Evolutionary conservation across 106 monocot species (phyloP).

Genomic region (Dendrobium chrysotoxum): DNA sequence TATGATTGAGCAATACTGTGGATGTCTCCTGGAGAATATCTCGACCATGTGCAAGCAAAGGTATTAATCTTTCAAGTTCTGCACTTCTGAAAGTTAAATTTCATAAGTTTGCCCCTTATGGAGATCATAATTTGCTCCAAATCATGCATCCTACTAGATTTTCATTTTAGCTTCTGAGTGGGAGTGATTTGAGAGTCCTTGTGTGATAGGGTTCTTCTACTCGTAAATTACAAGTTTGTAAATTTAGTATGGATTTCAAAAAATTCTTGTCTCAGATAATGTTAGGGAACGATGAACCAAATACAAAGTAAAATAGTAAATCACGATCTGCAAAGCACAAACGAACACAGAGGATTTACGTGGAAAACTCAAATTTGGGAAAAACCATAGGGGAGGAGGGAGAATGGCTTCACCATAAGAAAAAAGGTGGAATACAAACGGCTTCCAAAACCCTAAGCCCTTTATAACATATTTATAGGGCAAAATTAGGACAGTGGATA

Average conservation of each 20-base stretch:
- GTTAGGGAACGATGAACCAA: too few relatives aligned
- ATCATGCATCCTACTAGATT: background rate
- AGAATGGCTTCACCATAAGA: too few relatives aligned
- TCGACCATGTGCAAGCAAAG: slow-evolving; percentile 50
- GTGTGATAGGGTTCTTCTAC: background rate
- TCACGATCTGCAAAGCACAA: too few relatives aligned
- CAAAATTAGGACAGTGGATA: too few relatives aligned
- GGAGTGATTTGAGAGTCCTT: background rate
- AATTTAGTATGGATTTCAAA: too few relatives aligned
- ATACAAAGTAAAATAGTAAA: too few relatives aligned
- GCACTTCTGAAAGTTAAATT: background rate
- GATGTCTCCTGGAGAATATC: slow-evolving; percentile 34
- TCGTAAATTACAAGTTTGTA: background rate
- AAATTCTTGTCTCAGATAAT: background rate
- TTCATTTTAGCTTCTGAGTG: background rate
- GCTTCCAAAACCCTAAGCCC: too few relatives aligned
- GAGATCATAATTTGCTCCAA: background rate
- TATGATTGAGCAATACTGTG: slow-evolving; percentile 60
- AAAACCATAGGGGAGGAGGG: too few relatives aligned
- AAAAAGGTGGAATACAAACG: too few relatives aligned
- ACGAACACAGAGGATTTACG: too few relatives aligned
- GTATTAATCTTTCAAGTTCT: slow-evolving; percentile 20
- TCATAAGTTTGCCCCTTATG: background rate
- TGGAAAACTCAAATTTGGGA: too few relatives aligned
- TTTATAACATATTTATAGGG: too few relatives aligned